Evolutionary conservation across 2,329 filamentous ascomycete genomes (phyloP), one percentile per base, ranked within the genome.

Genomic region (Colletotrichum lini): DNA sequence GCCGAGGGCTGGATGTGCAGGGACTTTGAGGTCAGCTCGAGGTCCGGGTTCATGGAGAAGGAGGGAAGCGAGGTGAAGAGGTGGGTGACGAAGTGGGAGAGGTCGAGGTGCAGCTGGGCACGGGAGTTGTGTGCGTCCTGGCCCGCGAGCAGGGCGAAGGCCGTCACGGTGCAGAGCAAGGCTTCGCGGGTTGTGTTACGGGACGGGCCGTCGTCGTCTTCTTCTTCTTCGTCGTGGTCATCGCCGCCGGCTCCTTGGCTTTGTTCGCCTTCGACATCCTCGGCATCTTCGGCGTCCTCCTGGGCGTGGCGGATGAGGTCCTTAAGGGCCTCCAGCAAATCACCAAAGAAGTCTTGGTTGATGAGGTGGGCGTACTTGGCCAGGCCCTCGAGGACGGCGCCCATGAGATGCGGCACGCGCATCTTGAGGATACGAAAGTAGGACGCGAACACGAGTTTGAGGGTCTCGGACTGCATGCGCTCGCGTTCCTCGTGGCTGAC

Each of bases 331-430:
- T 98, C 96, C 13, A 99, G 89, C 40, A 99, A 87, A 79, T 99
- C 96, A 38, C 96, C 96, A 77, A 99, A 99, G 85, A 99, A 98
- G 79, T 99, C 94, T 79, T 99, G 95, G 84, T 99, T 99, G 87
- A 99, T 99, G 71, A 99, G 88, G 80, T 98, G 96, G 4, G 95
- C 92, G 79, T 97, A 99, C 79, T 95, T 95, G 61, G 96, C 95
- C 26, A 99, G 85, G 38, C 96, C 96, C 84, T 98, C 96, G 6
- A 99, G 88, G 0, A 98, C 95, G 16, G 96, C 95, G n/a, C 96
- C 96, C 94, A 98, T 98, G 21, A 99, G 89, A 75, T 93, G 90
- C 16, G 94, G 92, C 30, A 90, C 88, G 35, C 95, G 91, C 65
- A 91, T 87, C 84, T 98, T 98, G 53, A 99, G 85, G 65, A 98